Evolutionary conservation across 2,329 filamentous ascomycete genomes (phyloP).

Genomic region (Nemania sp.): DNA sequence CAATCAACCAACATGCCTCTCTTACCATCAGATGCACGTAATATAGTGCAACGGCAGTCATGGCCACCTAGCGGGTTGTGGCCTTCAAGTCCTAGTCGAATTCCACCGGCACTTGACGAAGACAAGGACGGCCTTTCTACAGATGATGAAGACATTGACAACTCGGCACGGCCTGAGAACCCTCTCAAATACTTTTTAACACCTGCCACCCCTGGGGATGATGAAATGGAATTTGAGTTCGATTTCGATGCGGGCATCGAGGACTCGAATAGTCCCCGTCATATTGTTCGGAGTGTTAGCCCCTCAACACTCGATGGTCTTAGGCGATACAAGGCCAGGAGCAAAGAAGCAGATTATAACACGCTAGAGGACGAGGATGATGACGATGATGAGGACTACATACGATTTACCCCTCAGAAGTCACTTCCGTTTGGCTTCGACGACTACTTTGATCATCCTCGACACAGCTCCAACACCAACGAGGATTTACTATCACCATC

Average conservation of each 20-base stretch:
- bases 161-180: slow-evolving; percentile 60
- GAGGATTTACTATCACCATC: slow-evolving; percentile 52
- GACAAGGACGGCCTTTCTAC: slow-evolving; percentile 57
- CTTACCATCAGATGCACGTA: slow-evolving; percentile 40
- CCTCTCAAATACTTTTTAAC: slow-evolving; percentile 69
- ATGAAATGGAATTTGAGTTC: slow-evolving; percentile 61
- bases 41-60: slow-evolving; percentile 58
- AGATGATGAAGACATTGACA: slow-evolving; percentile 57
- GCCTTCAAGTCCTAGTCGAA: slow-evolving; percentile 64
- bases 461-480: slow-evolving; percentile 47
- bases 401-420: slow-evolving; percentile 59
- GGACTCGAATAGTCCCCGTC: slow-evolving; percentile 58
- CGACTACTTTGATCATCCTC: slow-evolving; percentile 56
- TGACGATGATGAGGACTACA: slow-evolving; percentile 61
- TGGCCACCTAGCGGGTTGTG: slow-evolving; percentile 50
- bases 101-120: slow-evolving; percentile 58
- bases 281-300: slow-evolving; percentile 66
- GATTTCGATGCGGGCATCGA: slow-evolving; percentile 69
- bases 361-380: slow-evolving; percentile 59
- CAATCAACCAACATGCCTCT: slow-evolving; percentile 47
- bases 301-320: slow-evolving; percentile 67
- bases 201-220: slow-evolving; percentile 57
- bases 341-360: slow-evolving; percentile 57
- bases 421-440: slow-evolving; percentile 58
- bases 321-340: slow-evolving; percentile 57